Evolutionary conservation across 768 basidiomycete species (phyloP), one percentile per base, ranked within the genome.

Genomic region (Leccinum pellstonianum): DNA sequence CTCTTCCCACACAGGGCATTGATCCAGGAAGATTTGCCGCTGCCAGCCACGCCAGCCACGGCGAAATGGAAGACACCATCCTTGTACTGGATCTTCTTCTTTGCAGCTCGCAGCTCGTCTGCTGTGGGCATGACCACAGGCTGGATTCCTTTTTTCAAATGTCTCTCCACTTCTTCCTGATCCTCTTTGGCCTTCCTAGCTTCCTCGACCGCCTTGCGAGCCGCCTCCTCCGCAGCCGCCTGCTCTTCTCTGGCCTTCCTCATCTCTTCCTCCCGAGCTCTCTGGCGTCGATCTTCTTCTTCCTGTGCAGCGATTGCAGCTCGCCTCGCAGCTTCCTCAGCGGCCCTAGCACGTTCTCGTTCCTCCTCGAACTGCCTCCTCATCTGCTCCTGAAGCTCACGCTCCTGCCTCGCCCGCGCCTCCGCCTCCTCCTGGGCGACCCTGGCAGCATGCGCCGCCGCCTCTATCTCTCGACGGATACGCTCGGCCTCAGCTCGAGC

Each of bases 1-100:
- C 50, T 43, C 59, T 67, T 59, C 7, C 76, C 68, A 29, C 76
- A 74, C 52, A 77, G 63, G 8, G 74, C 69, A 25, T 73, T 75
- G 60, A 73, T 64, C 48, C 73, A 56, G 25, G 73, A 67, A 1
- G 73, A 73, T 56, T 73, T 73, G 3, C 73, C 73, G 7, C 68
- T 69, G 27, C 73, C 73, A 5, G 70, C 68, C 21, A 68, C 55
- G 0, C 73, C 73, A n/a, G 70, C 70, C 2, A 75, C 52, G 8
- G 72, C 72, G 23, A 70, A 66, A 46, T 74, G 73, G 58, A 73
- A 70, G 19, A 66, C 15, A 0, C 70, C 67, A 17, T 76, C 69
- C 52, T 61, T 62, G 60, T 73, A 73, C 43, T 62, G 66, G 14
- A 72, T 43, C 41, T 62, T 70, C 17, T 56, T 41, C 52, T 71